Evolutionary conservation across 495 filamentous ascomycete species (phyloP), one percentile per base, ranked within the genome.

Genomic region (Aspergillus taichungensis): DNA sequence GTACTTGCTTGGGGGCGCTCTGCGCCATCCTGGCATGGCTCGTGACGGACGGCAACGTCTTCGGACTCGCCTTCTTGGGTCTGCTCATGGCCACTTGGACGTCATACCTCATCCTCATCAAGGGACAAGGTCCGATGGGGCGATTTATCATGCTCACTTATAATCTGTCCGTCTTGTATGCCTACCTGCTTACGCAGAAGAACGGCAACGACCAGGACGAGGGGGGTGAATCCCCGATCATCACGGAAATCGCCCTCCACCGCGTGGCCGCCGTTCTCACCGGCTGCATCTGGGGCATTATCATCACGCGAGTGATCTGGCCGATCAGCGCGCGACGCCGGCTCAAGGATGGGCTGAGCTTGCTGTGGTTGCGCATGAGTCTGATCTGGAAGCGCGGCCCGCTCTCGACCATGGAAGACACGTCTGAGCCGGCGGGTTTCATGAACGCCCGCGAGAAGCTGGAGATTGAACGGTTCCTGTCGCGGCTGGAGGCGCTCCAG

Each of bases 301-400:
- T 97, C 44, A 78, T 98, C 50, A 95, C 90, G 32, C 76, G 90
- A 13, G 47, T 91, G 24, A 82, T 97, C 48, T 98, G 89, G 88
- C 91, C 92, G 8, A 90, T 96, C 52, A 88, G 85, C 13, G 92
- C 90, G 3, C 74, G 94, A 32, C 67, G 71, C 33, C 91, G 94
- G 61, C 76, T 96, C 56, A 88, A 94, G 59, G 78, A 89, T 45
- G 89, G 88, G 9, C 71, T 95, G 28, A 84, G 83, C 44, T 68
- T 94, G 28, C 72, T 98, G 8, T 95, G 91, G 80, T 73, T 98
- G 10, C 82, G 89, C 31, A 88, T 98, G 85, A 85, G 84, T n/a
- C 71, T 97, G 12, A 85, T 96, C 44, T 98, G 92, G 92, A 89
- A 86, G 59, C 79, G 87, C n/a, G 89, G 92, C n/a, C 92, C 92